Percentiles rank a stretch among this genome's conserved stretches.
phyloP scores from a whole-genome alignment of 2,329 filamentous ascomycete genomes.

The Exophiala oligosperma region DNA sequence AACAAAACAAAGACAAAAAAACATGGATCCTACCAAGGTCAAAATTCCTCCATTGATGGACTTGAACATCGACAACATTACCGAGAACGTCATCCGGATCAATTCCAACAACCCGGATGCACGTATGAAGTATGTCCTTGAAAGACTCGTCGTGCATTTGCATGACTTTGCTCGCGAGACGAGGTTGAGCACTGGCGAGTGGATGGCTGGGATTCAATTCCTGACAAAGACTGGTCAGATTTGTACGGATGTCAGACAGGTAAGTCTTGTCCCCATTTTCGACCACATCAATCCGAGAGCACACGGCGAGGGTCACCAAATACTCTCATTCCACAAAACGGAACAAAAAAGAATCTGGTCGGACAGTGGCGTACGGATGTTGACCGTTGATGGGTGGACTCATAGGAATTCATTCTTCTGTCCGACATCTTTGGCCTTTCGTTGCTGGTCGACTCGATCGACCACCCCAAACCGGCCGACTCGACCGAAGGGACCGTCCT shows the following conservation, averaged over 20 bases:
- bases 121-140: slow-evolving; percentile 70
- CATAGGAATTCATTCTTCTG: slow-evolving; percentile 75
- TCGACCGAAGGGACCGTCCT: slow-evolving; percentile 78
- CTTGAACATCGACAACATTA: slow-evolving; percentile 35
- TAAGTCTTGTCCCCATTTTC: slow-evolving; percentile 37
- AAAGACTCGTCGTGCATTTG: slow-evolving; percentile 71
- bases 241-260: slow-evolving; percentile 70
- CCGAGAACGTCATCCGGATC: slow-evolving; percentile 55
- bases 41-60: slow-evolving; percentile 39
- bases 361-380: too few species aligned
- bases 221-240: slow-evolving; percentile 72
- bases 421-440: slow-evolving; percentile 78
- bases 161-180: slow-evolving; percentile 83
- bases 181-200: slow-evolving; percentile 72
- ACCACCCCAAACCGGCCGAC: slow-evolving; percentile 72
- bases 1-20: neutral
- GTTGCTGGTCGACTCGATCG: slow-evolving; percentile 77
- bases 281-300: too few species aligned
- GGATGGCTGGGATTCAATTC: slow-evolving; percentile 73
- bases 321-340: too few species aligned
- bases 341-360: too few species aligned
- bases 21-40: slow-evolving; percentile 45
- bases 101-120: slow-evolving; percentile 68
- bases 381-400: neutral
- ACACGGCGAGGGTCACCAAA: too few species aligned